Base-by-base conservation (phyloP, 345 rosid species). In the Syzygium grande region DNA sequence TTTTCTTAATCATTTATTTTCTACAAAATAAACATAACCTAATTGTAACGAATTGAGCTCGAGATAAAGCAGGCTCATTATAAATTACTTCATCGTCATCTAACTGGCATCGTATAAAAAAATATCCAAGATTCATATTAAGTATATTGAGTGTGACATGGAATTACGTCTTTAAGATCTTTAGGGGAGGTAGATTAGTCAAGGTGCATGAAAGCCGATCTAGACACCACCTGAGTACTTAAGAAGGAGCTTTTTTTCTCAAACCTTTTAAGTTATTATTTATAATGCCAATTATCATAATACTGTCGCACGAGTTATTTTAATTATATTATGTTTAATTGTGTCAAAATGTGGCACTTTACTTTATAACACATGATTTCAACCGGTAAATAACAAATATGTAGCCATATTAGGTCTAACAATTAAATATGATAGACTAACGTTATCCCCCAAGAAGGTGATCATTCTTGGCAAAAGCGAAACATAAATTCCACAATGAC, bases 21-120 rank as follows among this genome's bases (percentile, higher is more conserved):
- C 5, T 9, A 1, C 1, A 5, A 73, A 9, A 68, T 2, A 9
- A 30, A 16, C 2, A 0, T 3, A 30, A 22, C 1, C 0, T 30
- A 1, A 16, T 2, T 7, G 3, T 65, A 23, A 30, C 1, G 1
- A 0, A 9, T 17, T 6, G 1, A 34, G 43, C 46, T 68, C 1
- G 0, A 34, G 6, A 34, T 34, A 1, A 68, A 68, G 7, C 1
- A 0, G 1, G 19, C 34, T 19, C 46, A 9, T 21, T 34, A 73
- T 73, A 34, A 73, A 73, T 34, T 19, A 14, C 7, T 73, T 73
- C 49, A 0, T 68, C 0, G 13, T 34, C 9, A 13, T 6, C 22
- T 34, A 4, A 17, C 2, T 23, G 11, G n/a, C 61, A 56, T 56
- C 6, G 27, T 22, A 56, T 56, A 9, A 56, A 22, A 22, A 25